Conservation (phyloP, 164 flowering plant species). For the Warburgia ugandensis region DNA sequence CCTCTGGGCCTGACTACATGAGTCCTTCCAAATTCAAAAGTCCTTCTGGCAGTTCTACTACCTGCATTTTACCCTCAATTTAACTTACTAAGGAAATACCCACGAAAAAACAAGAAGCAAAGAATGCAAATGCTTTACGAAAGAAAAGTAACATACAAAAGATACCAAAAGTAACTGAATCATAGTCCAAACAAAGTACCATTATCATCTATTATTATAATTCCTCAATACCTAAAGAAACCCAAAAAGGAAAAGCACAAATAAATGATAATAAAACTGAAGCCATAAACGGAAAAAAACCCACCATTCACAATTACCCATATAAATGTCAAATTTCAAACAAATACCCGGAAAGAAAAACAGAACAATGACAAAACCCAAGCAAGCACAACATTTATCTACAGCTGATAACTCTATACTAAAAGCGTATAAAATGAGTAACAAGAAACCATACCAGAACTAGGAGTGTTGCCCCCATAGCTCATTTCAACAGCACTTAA, state of each 20-base stretch:
- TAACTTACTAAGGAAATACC: background rate
- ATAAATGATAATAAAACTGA: too few species aligned
- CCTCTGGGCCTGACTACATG: slow-evolving; percentile 81
- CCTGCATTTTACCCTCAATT: slow-evolving; percentile 28
- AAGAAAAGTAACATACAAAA: too few species aligned
- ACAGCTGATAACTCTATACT: too few species aligned
- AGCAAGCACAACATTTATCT: too few species aligned
- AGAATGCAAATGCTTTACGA: background rate
- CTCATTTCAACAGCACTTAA: slow-evolving; percentile 43
- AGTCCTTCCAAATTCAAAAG: slow-evolving; percentile 71
- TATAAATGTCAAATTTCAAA: background rate
- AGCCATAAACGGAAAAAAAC: too few species aligned
- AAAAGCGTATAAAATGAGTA: too few species aligned
- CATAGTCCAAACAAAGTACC: too few species aligned
- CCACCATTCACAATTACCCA: too few species aligned
- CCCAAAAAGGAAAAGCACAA: too few species aligned
- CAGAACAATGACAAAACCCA: background rate
- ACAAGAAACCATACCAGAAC: slow-evolving; percentile 62
- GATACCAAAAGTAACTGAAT: too few species aligned
- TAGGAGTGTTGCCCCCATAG: slow-evolving; percentile 42
- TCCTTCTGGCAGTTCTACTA: slow-evolving; percentile 44
- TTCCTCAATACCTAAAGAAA: too few species aligned
- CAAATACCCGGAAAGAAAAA: background rate
- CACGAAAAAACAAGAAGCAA: background rate
- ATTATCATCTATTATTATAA: too few species aligned